A percentile compares a stretch with the other conserved stretches of the same genome.
phyloP scores from a whole-genome alignment of 805 yeast species.

The Saccharomycopsis fodiens region DNA sequence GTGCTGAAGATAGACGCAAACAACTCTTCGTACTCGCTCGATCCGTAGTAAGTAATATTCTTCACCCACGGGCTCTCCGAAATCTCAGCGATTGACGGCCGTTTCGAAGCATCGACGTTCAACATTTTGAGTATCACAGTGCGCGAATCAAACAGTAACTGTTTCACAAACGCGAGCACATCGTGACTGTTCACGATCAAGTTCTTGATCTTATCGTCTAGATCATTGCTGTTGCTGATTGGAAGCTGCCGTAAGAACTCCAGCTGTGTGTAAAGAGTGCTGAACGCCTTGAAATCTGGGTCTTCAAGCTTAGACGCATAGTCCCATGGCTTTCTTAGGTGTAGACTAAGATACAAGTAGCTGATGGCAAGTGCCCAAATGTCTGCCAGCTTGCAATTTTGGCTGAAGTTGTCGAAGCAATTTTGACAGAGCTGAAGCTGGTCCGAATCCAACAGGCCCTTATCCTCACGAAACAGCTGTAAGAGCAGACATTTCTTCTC shows the following conservation, averaged over 20 bases:
- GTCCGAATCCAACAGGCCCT: neutral
- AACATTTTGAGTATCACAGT: conserved; percentile 15
- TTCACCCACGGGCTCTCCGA: conserved; percentile 13
- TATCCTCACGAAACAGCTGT: neutral
- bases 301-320: conserved; percentile 12
- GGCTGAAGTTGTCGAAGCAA: neutral
- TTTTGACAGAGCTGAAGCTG: conserved; percentile 4
- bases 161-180: conserved; percentile 7
- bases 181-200: conserved; percentile 12
- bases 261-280: conserved; percentile 2
- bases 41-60: conserved; percentile 13
- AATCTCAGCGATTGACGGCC: conserved; percentile 5
- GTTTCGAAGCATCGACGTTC: conserved; percentile 4
- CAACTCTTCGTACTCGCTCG: conserved; percentile 8
- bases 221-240: conserved; percentile 16
- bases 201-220: conserved; percentile 13
- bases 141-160: conserved; percentile 6
- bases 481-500: conserved; percentile 7
- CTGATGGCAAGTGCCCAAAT: conserved; percentile 19
- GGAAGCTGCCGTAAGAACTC: conserved; percentile 26
- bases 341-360: conserved; percentile 11
- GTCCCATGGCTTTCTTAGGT: conserved; percentile 19
- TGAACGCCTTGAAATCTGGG: conserved; percentile 8
- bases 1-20: conserved; percentile 5
- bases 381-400: conserved; percentile 9